These are phyloP conservation scores for Pezicula radicicola DNA, from an alignment of 2,329 filamentous ascomycete genomes.

Conservation along the genomic window DNA sequence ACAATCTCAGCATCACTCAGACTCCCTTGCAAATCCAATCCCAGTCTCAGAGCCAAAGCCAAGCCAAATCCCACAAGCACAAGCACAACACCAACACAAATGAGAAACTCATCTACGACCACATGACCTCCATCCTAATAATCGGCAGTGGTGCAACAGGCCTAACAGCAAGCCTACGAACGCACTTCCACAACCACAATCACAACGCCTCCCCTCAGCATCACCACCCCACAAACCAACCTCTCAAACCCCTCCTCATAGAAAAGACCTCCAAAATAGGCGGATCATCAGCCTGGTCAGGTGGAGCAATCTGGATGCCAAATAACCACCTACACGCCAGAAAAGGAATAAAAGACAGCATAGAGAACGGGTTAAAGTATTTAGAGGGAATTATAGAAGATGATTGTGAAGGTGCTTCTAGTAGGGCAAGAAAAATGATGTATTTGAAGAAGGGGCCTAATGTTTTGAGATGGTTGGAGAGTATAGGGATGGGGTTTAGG, in stretches of 20 bases:
- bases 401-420: constrained; percentile 25
- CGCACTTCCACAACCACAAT: background rate
- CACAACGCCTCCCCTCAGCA: background rate
- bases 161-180: constrained; percentile 29
- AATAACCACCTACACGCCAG: constrained; percentile 21
- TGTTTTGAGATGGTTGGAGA: constrained; percentile 29
- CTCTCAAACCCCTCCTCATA: constrained; percentile 20
- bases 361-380: constrained; percentile 24
- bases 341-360: constrained; percentile 20
- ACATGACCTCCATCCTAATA: constrained; percentile 20
- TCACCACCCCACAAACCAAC: constrained; percentile 13
- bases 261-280: constrained; percentile 32
- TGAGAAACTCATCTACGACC: too few relatives aligned
- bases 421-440: constrained; percentile 20
- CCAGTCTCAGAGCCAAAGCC: too few relatives aligned
- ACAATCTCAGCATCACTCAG: too few relatives aligned
- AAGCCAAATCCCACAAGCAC: too few relatives aligned
- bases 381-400: constrained; percentile 26
- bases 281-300: constrained; percentile 33
- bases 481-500: constrained; percentile 25
- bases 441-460: constrained; percentile 29
- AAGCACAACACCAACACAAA: too few relatives aligned
- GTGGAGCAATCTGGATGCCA: constrained; percentile 33
- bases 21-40: too few relatives aligned
- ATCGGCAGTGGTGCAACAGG: constrained; percentile 31